phyloP scores from a whole-genome alignment of 2,329 filamentous ascomycete species.

The Cladosporium cucumerinum region DNA sequence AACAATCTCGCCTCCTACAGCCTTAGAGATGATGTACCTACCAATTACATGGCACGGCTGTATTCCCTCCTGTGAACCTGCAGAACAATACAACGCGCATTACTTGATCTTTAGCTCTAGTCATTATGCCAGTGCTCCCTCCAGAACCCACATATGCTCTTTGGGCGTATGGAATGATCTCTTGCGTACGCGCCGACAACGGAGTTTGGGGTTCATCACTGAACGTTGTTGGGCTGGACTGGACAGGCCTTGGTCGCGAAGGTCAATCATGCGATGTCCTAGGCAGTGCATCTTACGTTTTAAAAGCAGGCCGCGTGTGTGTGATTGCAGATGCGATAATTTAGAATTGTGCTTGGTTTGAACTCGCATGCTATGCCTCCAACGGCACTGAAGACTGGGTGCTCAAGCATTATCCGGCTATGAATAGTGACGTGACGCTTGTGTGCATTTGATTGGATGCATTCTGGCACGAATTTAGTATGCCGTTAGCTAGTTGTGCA shows the following conservation, averaged over 20 bases:
- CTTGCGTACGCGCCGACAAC: background rate
- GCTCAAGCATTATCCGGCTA: background rate
- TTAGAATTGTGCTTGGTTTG: background rate
- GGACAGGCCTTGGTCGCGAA: background rate
- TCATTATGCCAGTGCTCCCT: background rate
- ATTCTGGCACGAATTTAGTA: background rate
- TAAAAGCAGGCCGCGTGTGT: background rate
- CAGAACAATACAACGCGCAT: background rate
- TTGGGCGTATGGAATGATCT: background rate
- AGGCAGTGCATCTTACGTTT: background rate
- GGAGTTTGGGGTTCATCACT: background rate
- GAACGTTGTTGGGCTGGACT: background rate
- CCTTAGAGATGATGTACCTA: background rate
- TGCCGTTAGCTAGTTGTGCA: background rate
- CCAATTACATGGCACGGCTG: background rate
- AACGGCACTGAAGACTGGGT: background rate
- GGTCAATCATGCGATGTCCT: background rate
- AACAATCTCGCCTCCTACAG: background rate
- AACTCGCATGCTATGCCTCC: background rate
- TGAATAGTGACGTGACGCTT: background rate
- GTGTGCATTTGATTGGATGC: background rate
- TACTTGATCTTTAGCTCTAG: background rate
- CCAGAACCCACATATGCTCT: background rate
- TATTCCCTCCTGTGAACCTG: background rate
- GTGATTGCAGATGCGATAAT: background rate